Evolutionary conservation across 805 yeast species (phyloP), one percentile per base, ranked within the genome.

Genomic region (Cyberlindnera petersonii): DNA sequence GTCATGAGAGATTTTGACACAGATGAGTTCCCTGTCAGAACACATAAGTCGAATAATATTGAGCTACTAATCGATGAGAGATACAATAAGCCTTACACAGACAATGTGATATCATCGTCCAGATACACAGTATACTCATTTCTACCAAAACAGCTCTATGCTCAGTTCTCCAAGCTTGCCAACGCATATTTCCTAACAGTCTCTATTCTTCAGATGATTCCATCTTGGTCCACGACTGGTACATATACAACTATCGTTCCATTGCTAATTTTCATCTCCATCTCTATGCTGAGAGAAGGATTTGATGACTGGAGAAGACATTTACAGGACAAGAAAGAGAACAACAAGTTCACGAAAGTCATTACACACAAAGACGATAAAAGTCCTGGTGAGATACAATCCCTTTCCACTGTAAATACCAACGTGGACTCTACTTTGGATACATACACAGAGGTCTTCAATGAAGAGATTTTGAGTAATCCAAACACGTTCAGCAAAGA

Each of bases 151-250:
- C 97, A 93, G 56, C 60, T 93, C 26, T 71, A 77, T 46, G 95
- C 93, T 4, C 98, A 93, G 61, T 91, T 93, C 55, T 86, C 95
- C 18, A 91, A 87, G 57, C 55, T 93, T 31, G 98, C 98, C 21
- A 93, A 93, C 58, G 70, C 89, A 45, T 91, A 93, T 60, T 93
- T 93, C 63, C 65, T 93, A 74, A 70, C 79, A 3, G 93, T 93
- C 14, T 89, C 98, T 3, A 83, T 93, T 45, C 68, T 93, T 68
- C 98, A 93, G 59, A 81, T 91, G 89, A 82, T 93, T 33, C 98
- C 98, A 1, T 77, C 88, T 3, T 93, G 96, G 97, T 86, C 96
- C 1, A 87, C 98, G 6, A 93, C 98, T 0, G 98, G 98, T 43
- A 83, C 88, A 10, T 87, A 79, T 57, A 93, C 98, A 4, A 93